A percentile compares a stretch with the other conserved stretches of the same genome.
phyloP scores from a whole-genome alignment of 192 early-diverging fungal species.

The Coemansia sp. region DNA sequence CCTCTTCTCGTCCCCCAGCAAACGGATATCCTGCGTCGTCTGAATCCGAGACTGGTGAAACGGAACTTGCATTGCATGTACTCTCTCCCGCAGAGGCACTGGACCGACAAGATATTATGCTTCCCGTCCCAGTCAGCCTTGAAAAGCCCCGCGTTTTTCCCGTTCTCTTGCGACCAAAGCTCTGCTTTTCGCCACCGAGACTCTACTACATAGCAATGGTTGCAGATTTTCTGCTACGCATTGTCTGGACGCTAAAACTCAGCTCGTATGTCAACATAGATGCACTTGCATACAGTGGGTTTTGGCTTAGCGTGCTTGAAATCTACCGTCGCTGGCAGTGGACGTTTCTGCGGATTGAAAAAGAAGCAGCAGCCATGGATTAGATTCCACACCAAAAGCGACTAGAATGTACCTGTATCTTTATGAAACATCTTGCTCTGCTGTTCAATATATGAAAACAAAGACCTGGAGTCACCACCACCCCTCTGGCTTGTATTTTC shows the following conservation, averaged over 20 bases:
- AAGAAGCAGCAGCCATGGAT: constrained; percentile 26
- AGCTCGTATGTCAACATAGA: constrained; percentile 64
- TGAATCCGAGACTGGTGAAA: background rate
- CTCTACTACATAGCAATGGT: constrained; percentile 82
- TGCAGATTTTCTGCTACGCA: constrained; percentile 78
- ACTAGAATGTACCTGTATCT: too few species aligned
- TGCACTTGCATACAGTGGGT: constrained; percentile 67
- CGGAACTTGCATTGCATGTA: background rate
- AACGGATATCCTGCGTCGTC: constrained; percentile 10
- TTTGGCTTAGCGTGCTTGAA: constrained; percentile 80
- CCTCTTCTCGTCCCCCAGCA: background rate
- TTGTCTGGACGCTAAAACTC: constrained; percentile 83
- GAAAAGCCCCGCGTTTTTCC: constrained; percentile 17
- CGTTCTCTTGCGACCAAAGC: constrained; percentile 58
- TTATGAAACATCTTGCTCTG: too few species aligned
- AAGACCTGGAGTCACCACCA: too few species aligned
- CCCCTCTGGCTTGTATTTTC: too few species aligned
- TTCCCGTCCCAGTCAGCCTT: background rate
- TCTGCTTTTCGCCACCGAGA: constrained; percentile 64
- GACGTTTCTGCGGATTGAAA: constrained; percentile 91
- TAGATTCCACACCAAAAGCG: too few species aligned
- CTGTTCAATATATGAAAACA: too few species aligned
- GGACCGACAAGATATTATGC: background rate
- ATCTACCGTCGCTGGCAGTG: constrained; percentile 89
- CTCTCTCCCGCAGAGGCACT: constrained; percentile 24